Percentiles rank a stretch among this genome's conserved stretches.
Conservation (phyloP, 257 asterid genomes). For the Craterostigma plantagineum region DNA sequence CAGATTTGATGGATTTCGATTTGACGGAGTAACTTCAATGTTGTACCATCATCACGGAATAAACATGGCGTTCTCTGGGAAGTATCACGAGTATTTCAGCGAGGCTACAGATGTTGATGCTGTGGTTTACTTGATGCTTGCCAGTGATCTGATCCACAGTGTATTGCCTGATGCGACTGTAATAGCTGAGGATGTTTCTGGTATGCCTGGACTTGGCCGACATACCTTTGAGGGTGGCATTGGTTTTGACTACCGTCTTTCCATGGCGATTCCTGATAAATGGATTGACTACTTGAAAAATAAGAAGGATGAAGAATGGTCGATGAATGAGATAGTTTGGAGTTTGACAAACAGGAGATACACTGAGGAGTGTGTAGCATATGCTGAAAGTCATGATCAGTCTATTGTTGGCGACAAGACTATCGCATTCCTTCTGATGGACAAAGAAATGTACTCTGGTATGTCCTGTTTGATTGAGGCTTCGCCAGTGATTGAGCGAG, state of each 20-base stretch:
- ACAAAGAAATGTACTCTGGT: slow-evolving; percentile 84
- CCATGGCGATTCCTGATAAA: slow-evolving; percentile 97
- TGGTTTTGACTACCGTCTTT: slow-evolving; percentile 90
- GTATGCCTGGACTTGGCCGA: slow-evolving; percentile 88
- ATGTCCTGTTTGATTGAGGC: slow-evolving; percentile 82
- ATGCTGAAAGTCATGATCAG: slow-evolving; percentile 99
- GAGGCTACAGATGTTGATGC: slow-evolving; percentile 88
- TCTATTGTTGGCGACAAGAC: slow-evolving; percentile 97
- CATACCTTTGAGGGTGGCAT: slow-evolving; percentile 77
- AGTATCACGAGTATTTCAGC: slow-evolving; percentile 69
- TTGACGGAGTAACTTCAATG: slow-evolving; percentile 97
- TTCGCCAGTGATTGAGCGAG: slow-evolving; percentile 74
- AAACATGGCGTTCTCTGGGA: slow-evolving; percentile 63
- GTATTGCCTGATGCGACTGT: slow-evolving; percentile 76
- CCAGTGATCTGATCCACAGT: slow-evolving; percentile 60
- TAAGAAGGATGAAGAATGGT: slow-evolving; percentile 69
- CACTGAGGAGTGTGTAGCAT: slow-evolving; percentile 84
- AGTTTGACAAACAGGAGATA: slow-evolving; percentile 85
- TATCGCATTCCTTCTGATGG: slow-evolving; percentile 76
- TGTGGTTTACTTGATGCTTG: slow-evolving; percentile 81
- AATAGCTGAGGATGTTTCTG: slow-evolving; percentile 96
- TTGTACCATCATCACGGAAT: slow-evolving; percentile 91
- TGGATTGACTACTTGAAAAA: slow-evolving; percentile 86
- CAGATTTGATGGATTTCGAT: slow-evolving; percentile 86
- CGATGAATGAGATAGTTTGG: slow-evolving; percentile 59